Evolutionary conservation across 352 stramenopile genomes (phyloP), one percentile per base, ranked within the genome.

Genomic region (Peronospora destructor): DNA sequence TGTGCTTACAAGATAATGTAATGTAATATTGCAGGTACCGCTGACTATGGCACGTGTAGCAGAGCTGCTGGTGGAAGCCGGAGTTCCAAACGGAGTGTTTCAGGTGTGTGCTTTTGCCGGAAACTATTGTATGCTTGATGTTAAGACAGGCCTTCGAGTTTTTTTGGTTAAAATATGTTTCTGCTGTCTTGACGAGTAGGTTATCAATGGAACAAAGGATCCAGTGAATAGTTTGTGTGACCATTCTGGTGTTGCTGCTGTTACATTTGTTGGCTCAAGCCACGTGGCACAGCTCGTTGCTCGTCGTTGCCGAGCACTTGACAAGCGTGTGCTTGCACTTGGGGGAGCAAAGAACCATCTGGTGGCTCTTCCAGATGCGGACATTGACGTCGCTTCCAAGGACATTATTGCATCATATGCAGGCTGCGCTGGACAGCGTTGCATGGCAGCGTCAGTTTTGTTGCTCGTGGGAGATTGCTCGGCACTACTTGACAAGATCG

Each of bases 321-420:
- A 97, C 59, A 99, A 98, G 69, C 87, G 94, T 14, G 95, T 97
- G 26, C 87, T 97, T 0, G 94, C 95, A 5, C 61, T 98, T 0
- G 95, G 95, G 6, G 96, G 95, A 16, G 95, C 96, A 2, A 98
- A 99, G 77, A 98, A 99, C 71, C 96, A 98, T 71, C 66, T 98
- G 3, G 84, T 98, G 25, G 94, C 94, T 0, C 64, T 98, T 43
- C 85, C 87, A 0, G 95, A 98, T 65, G 97, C 93, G 21, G 84
- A 98, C 45, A 43, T 84, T 7, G 91, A 97, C 1, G 79, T 91
- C 43, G 83, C 96, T 10, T 76, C 94, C 12, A 87, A 87, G 25
- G 95, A 98, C 61, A 97, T 98, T 37, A 88, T 97, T 2, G 93
- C 96, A 10, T 97, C 84, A 26, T 98, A 96, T 68, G 91, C 93